Evolutionary conservation across 805 yeast genomes (phyloP).

Genomic region (Zygosaccharomyces bisporus): DNA sequence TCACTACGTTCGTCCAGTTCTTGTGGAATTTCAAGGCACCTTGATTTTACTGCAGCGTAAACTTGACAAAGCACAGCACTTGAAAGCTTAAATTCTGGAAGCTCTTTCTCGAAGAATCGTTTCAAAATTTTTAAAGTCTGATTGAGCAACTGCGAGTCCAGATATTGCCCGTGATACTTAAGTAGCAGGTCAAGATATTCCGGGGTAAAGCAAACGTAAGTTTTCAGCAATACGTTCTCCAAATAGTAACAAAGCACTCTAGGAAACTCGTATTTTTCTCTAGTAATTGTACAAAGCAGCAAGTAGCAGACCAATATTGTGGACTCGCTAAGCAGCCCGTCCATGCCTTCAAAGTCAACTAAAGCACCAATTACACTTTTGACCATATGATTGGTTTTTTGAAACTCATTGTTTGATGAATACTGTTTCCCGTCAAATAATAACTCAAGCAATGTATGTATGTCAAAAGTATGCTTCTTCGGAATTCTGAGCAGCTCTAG

Average conservation of each 20-base stretch:
- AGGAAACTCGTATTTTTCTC: constrained; percentile 21
- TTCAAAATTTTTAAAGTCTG: constrained; percentile 3
- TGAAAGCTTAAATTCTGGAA: background rate
- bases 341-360: constrained; percentile 19
- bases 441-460: constrained; percentile 27
- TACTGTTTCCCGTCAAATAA: constrained; percentile 23
- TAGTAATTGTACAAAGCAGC: constrained; percentile 16
- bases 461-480: constrained; percentile 29
- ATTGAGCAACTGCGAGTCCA: background rate
- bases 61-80: constrained; percentile 18
- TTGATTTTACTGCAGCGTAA: constrained; percentile 50
- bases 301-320: constrained; percentile 23
- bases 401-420: constrained; percentile 23
- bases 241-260: constrained; percentile 19
- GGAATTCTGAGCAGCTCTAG: constrained; percentile 43
- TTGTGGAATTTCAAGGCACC: constrained; percentile 64
- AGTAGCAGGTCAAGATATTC: constrained; percentile 8
- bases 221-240: constrained; percentile 20
- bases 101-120: constrained; percentile 2
- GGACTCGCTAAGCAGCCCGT: constrained; percentile 18
- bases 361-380: constrained; percentile 30
- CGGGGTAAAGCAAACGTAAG: constrained; percentile 14
- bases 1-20: constrained; percentile 28
- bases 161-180: constrained; percentile 20
- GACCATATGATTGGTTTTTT: constrained; percentile 29